Base-by-base conservation (phyloP, 1,284 basidiomycete species). In the Sanghuangporus weigelae region DNA sequence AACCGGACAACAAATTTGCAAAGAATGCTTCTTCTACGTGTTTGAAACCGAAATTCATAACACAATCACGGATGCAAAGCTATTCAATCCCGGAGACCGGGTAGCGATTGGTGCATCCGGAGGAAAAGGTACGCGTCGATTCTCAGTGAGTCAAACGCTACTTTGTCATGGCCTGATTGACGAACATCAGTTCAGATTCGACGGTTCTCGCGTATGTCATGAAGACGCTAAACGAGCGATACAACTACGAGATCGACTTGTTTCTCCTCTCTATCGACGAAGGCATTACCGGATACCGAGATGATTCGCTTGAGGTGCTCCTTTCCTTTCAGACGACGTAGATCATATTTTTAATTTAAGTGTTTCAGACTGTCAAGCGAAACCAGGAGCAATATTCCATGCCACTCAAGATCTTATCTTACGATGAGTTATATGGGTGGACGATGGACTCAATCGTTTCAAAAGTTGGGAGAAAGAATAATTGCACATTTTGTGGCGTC, bases 11-110 rank as follows among this genome's bases (percentile, higher is more conserved):
- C 92, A 95, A 73, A 95, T 98, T 69, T 99, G 96, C 81, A 91
- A 90, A 74, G 87, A 91, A 57, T 98, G 95, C 73, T 98, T 98
- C 77, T 99, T 95, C 79, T 86, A 88, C 71, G 95, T 98, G 44
- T 99, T 99, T 70, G 96, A 99, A 79, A 96, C 94, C 0, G 96
- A 99, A 75, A 90, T 99, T 40, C 97, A 99, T 77, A 90, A 96
- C 73, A 98, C 97, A 0, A 98, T 99, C 71, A 84, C 79, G 2
- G 82, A 89, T 68, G 84, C 90, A 0, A 78, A 84, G 42, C 81
- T 99, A 12, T 99, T 99, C 79, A 85, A 86, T 71, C 82, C 84
- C n/a, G 95, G 96, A 39, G 95, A 99, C 76, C 83, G 85, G 66
- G 95, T 99, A 42, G 97, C 96, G 26, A 99, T 99, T 66, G 96